A percentile compares a stretch with the other conserved stretches of the same genome.
phyloP scores from a whole-genome alignment of 768 basidiomycete genomes.

The Phlebiopsis flavidoalba region DNA sequence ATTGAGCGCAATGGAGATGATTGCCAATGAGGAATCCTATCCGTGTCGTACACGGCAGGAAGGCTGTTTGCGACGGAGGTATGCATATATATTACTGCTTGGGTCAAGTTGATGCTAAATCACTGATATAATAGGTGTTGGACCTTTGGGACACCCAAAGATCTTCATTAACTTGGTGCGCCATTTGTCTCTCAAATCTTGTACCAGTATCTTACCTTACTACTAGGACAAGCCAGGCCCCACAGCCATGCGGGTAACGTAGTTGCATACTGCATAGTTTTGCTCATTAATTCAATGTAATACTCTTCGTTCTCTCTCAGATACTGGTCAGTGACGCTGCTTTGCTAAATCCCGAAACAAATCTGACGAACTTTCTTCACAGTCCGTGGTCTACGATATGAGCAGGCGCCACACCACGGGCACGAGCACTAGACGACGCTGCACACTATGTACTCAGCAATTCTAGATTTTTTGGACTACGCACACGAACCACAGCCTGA shows the following conservation, averaged over 20 bases:
- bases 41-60: conserved; percentile 73
- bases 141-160: conserved; percentile 94
- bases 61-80: conserved; percentile 96
- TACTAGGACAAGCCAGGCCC: conserved; percentile 80
- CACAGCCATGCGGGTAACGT: conserved; percentile 86
- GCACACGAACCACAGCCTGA: background rate
- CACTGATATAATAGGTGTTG: conserved; percentile 59
- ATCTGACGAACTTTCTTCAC: conserved; percentile 3
- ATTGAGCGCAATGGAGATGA: conserved; percentile 85
- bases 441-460: conserved; percentile 3
- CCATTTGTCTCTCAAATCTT: conserved; percentile 8
- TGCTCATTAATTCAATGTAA: background rate
- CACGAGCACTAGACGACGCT: conserved; percentile 33
- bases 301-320: conserved; percentile 1
- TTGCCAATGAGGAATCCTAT: conserved; percentile 86
- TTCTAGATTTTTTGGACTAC: background rate
- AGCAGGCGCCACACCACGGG: conserved; percentile 73
- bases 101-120: background rate
- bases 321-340: conserved; percentile 29
- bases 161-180: conserved; percentile 92
- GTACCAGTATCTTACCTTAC: background rate
- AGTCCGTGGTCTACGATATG: conserved; percentile 90
- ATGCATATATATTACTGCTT: conserved; percentile 1
- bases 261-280: conserved; percentile 3
- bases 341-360: background rate